phyloP scores from a whole-genome alignment of 441 rosid species.

The Macaranga tanarius region DNA sequence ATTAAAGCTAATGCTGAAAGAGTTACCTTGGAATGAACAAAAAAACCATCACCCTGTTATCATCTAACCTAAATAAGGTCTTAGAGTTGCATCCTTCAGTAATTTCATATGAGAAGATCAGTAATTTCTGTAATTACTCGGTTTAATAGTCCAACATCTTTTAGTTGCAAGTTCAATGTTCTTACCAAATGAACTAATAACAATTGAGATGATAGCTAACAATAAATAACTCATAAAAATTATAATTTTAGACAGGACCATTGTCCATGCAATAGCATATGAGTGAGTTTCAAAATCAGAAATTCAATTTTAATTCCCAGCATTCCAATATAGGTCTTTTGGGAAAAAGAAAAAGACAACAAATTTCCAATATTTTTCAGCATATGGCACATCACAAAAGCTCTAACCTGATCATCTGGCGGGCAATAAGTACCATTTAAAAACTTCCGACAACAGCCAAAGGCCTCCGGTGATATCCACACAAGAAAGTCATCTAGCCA shows the following conservation, averaged over 20 bases:
- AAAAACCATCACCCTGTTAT: not conserved
- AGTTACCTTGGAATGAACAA: slow-evolving; percentile 16
- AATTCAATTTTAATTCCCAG: slow-evolving; percentile 17
- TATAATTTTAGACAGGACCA: not conserved
- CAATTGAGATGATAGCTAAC: not conserved
- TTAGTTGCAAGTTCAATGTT: not conserved
- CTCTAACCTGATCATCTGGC: slow-evolving; percentile 85
- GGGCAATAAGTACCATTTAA: slow-evolving; percentile 88
- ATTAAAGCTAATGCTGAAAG: not conserved
- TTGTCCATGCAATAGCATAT: not conserved
- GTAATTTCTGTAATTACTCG: not conserved
- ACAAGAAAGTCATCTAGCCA: slow-evolving; percentile 98
- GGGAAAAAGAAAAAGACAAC: not conserved
- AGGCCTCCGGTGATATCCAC: slow-evolving; percentile 98
- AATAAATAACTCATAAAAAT: not conserved
- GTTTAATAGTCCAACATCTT: not conserved
- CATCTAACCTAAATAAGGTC: too few species aligned
- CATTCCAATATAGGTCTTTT: not conserved
- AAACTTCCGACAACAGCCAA: slow-evolving; percentile 93
- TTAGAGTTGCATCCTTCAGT: slow-evolving; percentile 1
- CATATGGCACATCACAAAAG: slow-evolving; percentile 14
- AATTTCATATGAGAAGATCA: not conserved
- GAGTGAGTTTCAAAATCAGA: not conserved
- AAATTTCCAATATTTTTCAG: slow-evolving; percentile 2
- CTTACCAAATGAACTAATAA: not conserved